Evolutionary conservation across 768 basidiomycete species (phyloP).

Genomic region (Suillus bovinus): DNA sequence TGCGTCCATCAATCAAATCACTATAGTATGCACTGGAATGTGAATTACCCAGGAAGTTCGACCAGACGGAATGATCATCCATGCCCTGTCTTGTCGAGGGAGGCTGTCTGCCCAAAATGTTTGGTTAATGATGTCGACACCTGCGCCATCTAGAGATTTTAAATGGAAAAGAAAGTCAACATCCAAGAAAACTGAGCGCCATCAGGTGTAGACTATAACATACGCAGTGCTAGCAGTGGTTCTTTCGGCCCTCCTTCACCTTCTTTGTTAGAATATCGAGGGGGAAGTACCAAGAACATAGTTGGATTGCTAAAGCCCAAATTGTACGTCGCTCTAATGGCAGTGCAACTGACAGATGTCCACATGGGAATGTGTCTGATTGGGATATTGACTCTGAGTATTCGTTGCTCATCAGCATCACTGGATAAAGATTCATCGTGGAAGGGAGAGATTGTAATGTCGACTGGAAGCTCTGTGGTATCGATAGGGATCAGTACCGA

Average conservation of each 20-base stretch:
- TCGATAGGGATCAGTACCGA: conserved; percentile 31
- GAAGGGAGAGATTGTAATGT: conserved; percentile 28
- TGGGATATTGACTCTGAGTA: conserved; percentile 41
- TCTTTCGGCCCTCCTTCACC: conserved; percentile 30
- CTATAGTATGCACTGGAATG: background rate
- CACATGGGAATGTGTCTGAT: conserved; percentile 47
- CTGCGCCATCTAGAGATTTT: conserved; percentile 71
- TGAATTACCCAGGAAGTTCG: conserved; percentile 73
- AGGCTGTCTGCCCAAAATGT: conserved; percentile 67
- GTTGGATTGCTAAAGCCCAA: conserved; percentile 56
- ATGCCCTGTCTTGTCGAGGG: conserved; percentile 57
- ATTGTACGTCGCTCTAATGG: conserved; percentile 61
- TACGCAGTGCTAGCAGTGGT: conserved; percentile 67
- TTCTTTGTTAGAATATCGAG: conserved; percentile 36
- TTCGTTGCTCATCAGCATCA: conserved; percentile 6
- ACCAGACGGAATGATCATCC: conserved; percentile 84
- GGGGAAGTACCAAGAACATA: conserved; percentile 59
- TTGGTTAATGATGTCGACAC: conserved; percentile 62
- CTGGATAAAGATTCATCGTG: background rate
- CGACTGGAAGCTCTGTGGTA: conserved; percentile 40
- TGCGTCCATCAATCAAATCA: conserved; percentile 25
- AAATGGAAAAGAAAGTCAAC: conserved; percentile 9
- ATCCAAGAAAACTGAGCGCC: background rate
- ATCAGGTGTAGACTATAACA: conserved; percentile 21
- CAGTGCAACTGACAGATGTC: conserved; percentile 34